Percentiles rank a stretch among this genome's conserved stretches.
These are phyloP conservation scores for Pholiota molesta DNA, from an alignment of 768 basidiomycete genomes.

Conservation along the genomic window DNA sequence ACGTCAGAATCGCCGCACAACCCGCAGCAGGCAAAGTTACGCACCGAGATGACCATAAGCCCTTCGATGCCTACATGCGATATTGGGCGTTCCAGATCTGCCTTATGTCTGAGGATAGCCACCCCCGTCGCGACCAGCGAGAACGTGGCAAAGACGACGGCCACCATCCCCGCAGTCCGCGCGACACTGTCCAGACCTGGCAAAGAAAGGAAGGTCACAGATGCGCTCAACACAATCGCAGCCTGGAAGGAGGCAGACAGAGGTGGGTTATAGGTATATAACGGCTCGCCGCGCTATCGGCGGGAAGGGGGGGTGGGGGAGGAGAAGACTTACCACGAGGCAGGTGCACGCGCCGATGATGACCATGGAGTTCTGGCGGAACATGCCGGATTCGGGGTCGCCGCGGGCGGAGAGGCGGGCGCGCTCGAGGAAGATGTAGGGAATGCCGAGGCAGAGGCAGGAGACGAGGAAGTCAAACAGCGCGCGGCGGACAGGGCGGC, in stretches of 20 bases:
- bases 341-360: conserved; percentile 68
- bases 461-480: conserved; percentile 62
- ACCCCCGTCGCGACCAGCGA: conserved; percentile 72
- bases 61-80: conserved; percentile 61
- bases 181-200: conserved; percentile 70
- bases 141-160: conserved; percentile 68
- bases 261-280: conserved; percentile 13
- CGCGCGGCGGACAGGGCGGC: conserved; percentile 48
- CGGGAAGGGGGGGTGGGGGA: not conserved
- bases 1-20: not conserved
- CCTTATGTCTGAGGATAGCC: conserved; percentile 70
- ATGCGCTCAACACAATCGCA: conserved; percentile 78
- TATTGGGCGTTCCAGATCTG: conserved; percentile 58
- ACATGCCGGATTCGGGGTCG: conserved; percentile 62
- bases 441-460: conserved; percentile 75
- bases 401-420: conserved; percentile 40
- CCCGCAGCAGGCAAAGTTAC: conserved; percentile 20
- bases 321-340: conserved; percentile 52
- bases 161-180: conserved; percentile 66
- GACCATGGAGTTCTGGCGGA: conserved; percentile 58
- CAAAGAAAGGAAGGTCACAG: conserved; percentile 79
- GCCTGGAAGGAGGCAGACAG: conserved; percentile 48
- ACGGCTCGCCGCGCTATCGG: not conserved
- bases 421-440: conserved; percentile 71
- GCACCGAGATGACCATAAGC: conserved; percentile 48